Evolutionary conservation across 2,329 filamentous ascomycete species (phyloP).

Genomic region (Chaetothyriales sp.): DNA sequence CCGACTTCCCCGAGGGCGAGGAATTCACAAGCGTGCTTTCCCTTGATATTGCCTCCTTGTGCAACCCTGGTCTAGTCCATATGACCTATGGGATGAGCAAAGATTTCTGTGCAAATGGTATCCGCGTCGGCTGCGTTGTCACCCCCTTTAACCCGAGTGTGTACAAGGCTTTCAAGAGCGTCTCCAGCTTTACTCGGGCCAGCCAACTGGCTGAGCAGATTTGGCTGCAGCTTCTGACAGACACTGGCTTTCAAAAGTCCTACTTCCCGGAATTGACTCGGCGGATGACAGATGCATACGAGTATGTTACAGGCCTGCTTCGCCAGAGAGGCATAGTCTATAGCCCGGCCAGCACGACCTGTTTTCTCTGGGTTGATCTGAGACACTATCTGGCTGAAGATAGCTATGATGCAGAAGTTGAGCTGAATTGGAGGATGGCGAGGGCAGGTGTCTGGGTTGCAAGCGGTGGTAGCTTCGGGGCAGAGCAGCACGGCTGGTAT

Average conservation of each 20-base stretch:
- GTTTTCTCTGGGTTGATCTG: conserved; percentile 13
- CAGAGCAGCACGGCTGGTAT: conserved; percentile 11
- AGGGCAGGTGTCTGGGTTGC: conserved; percentile 11
- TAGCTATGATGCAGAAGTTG: conserved; percentile 6
- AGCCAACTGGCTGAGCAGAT: conserved; percentile 30
- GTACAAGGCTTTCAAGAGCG: conserved; percentile 24
- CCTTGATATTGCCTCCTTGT: conserved; percentile 31
- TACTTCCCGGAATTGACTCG: conserved; percentile 9
- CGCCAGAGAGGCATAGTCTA: conserved; percentile 7
- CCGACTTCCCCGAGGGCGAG: conserved; percentile 13
- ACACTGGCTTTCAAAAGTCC: conserved; percentile 5
- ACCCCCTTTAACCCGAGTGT: conserved; percentile 30
- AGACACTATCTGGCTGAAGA: conserved; percentile 7
- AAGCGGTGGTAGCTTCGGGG: conserved; percentile 8
- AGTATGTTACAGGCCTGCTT: conserved; percentile 6
- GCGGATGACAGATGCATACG: conserved; percentile 10
- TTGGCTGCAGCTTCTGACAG: conserved; percentile 10
- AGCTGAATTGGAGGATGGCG: conserved; percentile 9
- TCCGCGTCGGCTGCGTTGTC: conserved; percentile 25
- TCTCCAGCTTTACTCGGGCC: conserved; percentile 33
- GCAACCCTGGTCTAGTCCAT: conserved; percentile 17
- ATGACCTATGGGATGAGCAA: conserved; percentile 13
- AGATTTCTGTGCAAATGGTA: conserved; percentile 13
- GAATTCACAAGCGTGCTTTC: conserved; percentile 35
- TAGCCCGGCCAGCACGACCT: conserved; percentile 8